These are phyloP conservation scores for Wickerhamomyces sp. DNA, from an alignment of 1,139 yeast species.

Conservation along the genomic window DNA sequence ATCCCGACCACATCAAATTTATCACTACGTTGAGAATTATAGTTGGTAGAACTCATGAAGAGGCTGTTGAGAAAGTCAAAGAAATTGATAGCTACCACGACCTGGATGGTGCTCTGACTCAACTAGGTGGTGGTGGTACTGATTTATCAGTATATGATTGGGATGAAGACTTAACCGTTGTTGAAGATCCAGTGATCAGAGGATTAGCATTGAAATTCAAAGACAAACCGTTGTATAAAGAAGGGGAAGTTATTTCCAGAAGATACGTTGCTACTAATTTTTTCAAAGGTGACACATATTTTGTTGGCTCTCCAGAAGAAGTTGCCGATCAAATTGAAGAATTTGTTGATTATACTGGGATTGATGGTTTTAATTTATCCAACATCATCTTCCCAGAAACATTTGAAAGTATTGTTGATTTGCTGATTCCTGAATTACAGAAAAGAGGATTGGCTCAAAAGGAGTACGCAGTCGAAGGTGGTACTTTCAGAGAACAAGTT, in stretches of 20 bases:
- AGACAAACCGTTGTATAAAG: slow-evolving; percentile 4
- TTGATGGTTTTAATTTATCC: slow-evolving; percentile 35
- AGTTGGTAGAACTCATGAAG: slow-evolving; percentile 34
- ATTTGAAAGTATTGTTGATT: slow-evolving; percentile 32
- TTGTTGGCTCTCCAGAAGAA: slow-evolving; percentile 16
- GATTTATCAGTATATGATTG: slow-evolving; percentile 27
- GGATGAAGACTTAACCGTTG: slow-evolving; percentile 26
- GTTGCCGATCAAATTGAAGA: slow-evolving; percentile 27
- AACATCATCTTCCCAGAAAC: slow-evolving; percentile 32
- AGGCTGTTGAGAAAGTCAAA: slow-evolving; percentile 29
- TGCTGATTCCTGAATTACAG: slow-evolving; percentile 33
- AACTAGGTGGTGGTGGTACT: slow-evolving; percentile 33
- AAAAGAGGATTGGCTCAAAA: slow-evolving; percentile 32
- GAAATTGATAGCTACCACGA: slow-evolving; percentile 33
- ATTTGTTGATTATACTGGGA: slow-evolving; percentile 31
- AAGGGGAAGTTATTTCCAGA: slow-evolving; percentile 21
- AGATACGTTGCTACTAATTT: slow-evolving; percentile 25
- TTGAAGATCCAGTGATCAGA: slow-evolving; percentile 20
- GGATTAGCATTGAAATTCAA: slow-evolving; percentile 7
- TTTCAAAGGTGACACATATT: slow-evolving; percentile 21
- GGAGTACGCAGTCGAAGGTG: slow-evolving; percentile 30
- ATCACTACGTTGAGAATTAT: slow-evolving; percentile 30
- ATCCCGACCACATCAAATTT: slow-evolving; percentile 31
- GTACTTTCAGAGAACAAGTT: slow-evolving; percentile 27
- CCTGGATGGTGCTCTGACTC: slow-evolving; percentile 36